Conservation (phyloP, 75 land plant species). For the Pinus taeda region DNA sequence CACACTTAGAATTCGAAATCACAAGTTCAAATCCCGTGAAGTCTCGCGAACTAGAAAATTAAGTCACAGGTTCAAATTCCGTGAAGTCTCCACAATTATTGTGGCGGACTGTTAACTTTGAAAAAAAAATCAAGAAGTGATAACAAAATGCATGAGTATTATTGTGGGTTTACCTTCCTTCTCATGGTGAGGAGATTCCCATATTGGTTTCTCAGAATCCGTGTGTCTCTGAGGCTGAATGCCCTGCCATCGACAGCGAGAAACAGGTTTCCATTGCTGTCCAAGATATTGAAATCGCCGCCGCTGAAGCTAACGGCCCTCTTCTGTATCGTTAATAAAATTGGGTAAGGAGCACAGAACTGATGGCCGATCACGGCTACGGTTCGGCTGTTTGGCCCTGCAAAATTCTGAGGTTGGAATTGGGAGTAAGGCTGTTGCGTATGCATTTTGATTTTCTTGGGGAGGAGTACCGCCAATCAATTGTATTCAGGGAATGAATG, state of each 20-base stretch:
- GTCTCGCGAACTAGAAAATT: no score
- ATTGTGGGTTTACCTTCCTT: constrained; percentile 1
- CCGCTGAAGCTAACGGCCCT: constrained; percentile 35
- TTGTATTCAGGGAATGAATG: no score
- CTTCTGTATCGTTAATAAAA: constrained; percentile 35
- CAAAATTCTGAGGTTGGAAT: no score
- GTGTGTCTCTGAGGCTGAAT: constrained; percentile 3
- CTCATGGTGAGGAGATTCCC: constrained; percentile 12
- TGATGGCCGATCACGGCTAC: constrained; percentile 32
- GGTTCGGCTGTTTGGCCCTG: no score
- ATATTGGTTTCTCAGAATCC: constrained; percentile 18
- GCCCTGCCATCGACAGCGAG: constrained; percentile 35
- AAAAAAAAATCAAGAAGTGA: background rate
- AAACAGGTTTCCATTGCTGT: constrained; percentile 37
- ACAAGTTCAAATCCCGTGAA: no score
- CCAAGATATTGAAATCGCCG: constrained; percentile 40
- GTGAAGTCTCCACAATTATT: no score
- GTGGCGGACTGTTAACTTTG: no score
- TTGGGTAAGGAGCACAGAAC: constrained; percentile 30
- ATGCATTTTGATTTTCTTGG: no score
- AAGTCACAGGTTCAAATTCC: no score
- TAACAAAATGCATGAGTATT: background rate
- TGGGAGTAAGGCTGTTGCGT: no score
- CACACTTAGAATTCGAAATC: no score
- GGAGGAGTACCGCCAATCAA: no score